Evolutionary conservation across 2,329 filamentous ascomycete species (phyloP).

Genomic region (Arthroderma uncinatum): DNA sequence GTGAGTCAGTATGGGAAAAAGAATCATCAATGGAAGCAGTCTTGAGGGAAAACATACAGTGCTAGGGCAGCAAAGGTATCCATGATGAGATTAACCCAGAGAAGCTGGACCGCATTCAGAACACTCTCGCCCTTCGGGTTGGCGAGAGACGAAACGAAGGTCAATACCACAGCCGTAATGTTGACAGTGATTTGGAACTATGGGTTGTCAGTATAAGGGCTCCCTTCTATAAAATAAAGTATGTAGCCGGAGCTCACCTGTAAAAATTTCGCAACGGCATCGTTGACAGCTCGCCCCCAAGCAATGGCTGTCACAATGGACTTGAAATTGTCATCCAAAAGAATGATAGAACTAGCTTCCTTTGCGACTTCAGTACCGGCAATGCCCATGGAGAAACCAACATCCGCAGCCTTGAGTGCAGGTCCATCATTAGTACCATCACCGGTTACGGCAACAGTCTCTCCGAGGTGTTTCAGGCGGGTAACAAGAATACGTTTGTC

Average conservation of each 20-base stretch:
- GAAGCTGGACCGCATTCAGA: slow-evolving; percentile 75
- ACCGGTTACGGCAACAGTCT: slow-evolving; percentile 53
- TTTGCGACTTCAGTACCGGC: slow-evolving; percentile 57
- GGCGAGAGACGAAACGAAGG: slow-evolving; percentile 76
- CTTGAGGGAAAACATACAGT: slow-evolving; percentile 33
- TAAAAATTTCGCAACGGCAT: slow-evolving; percentile 56
- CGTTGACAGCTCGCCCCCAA: slow-evolving; percentile 59
- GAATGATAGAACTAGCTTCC: slow-evolving; percentile 57
- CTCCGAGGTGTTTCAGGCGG: slow-evolving; percentile 50
- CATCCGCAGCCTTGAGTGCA: slow-evolving; percentile 54
- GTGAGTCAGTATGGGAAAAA: background rate
- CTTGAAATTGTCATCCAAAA: slow-evolving; percentile 56
- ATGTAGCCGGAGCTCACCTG: slow-evolving; percentile 28
- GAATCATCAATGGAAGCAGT: background rate
- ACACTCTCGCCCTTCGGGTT: slow-evolving; percentile 60
- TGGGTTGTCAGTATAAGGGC: background rate
- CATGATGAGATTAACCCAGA: slow-evolving; percentile 98
- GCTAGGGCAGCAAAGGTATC: slow-evolving; percentile 86
- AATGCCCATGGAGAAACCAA: slow-evolving; percentile 59
- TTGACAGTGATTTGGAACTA: slow-evolving; percentile 62
- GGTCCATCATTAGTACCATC: slow-evolving; percentile 58
- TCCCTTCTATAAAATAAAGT: background rate
- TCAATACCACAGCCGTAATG: slow-evolving; percentile 76
- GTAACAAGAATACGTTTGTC: slow-evolving; percentile 55
- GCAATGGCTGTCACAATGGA: slow-evolving; percentile 56